These are phyloP conservation scores for Fusarium continuum DNA, from an alignment of 2,329 filamentous ascomycete genomes.

Conservation along the genomic window DNA sequence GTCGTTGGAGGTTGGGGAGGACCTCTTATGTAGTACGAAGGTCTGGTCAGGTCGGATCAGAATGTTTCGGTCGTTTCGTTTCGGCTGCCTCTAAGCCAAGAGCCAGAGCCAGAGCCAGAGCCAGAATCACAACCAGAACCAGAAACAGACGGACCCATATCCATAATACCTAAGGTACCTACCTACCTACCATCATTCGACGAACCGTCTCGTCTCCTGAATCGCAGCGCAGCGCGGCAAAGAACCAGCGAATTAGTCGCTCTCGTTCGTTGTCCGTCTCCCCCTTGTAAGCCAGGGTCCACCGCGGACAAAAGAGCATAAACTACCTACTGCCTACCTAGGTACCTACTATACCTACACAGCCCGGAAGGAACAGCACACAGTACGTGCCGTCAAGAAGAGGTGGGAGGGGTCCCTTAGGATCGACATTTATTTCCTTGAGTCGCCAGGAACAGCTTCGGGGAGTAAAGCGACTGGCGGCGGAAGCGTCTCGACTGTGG, in stretches of 20 bases:
- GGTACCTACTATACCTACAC: no score
- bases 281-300: slow-evolving; percentile 10
- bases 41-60: slow-evolving; percentile 6
- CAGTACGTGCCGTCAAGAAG: not conserved
- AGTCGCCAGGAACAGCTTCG: slow-evolving; percentile 17
- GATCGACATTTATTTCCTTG: slow-evolving; percentile 25
- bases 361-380: not conserved
- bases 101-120: not conserved
- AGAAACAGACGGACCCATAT: slow-evolving; percentile 4
- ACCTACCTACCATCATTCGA: no score
- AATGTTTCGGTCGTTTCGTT: slow-evolving; percentile 39
- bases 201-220: slow-evolving; percentile 30
- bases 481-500: slow-evolving; percentile 38
- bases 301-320: slow-evolving; percentile 25
- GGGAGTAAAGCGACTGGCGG: slow-evolving; percentile 30
- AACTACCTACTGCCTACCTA: no score
- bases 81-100: slow-evolving; percentile 27
- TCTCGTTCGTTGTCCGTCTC: slow-evolving; percentile 23
- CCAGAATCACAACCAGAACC: no score
- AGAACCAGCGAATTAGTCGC: slow-evolving; percentile 27
- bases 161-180: no score
- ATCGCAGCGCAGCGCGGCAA: slow-evolving; percentile 32
- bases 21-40: slow-evolving; percentile 34
- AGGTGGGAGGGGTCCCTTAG: not conserved
- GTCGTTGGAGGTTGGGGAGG: slow-evolving; percentile 21